Evolutionary conservation across 805 yeast species (phyloP), one percentile per base, ranked within the genome.

Genomic region (Candida tibetensis): DNA sequence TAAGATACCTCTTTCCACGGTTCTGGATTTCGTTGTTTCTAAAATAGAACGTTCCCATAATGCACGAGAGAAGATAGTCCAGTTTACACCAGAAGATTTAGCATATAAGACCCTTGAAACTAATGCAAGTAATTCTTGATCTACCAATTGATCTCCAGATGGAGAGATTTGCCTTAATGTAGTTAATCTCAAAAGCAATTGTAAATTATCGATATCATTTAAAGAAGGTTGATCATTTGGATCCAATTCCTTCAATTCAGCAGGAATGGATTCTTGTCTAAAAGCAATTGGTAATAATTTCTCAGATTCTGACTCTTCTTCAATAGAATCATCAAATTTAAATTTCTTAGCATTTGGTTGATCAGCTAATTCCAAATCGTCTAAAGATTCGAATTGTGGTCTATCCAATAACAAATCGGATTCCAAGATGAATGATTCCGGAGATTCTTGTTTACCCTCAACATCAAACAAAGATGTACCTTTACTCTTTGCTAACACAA

Each of bases 1-100:
- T 36, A 93, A 69, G 4, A 90, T 81, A 35, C 98, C 98, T 57
- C 99, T 76, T 63, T 93, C 98, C 17, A 91, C 82, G 1, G 97
- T 91, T 55, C 85, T 81, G 1, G 95, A 79, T 47, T 80, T 81
- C 34, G 74, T 72, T 0, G 95, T 77, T 58, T 93, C 99, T 26
- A 90, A 66, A 15, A 85, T 51, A 5, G 96, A 87, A 57, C 98
- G 77, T 53, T 83, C 85, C 96, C 97, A 93, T 30, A 93, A 66
- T 0, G 95, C 85, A 45, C 90, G 72, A 2, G 90, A 78, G 52
- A 81, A 88, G 3, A 91, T 58, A 1, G 85, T 63, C 89, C 96
- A 89, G 58, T 86, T 84, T 13, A 76, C 72, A 12, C 40, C 41
- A 4, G 66, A 62, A 3, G 55, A 52, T 8, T 73, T 71, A 34